Percentiles rank a stretch among this genome's conserved stretches.
Conservation (phyloP, 257 asterid genomes). For the Solanum sejunctum region DNA sequence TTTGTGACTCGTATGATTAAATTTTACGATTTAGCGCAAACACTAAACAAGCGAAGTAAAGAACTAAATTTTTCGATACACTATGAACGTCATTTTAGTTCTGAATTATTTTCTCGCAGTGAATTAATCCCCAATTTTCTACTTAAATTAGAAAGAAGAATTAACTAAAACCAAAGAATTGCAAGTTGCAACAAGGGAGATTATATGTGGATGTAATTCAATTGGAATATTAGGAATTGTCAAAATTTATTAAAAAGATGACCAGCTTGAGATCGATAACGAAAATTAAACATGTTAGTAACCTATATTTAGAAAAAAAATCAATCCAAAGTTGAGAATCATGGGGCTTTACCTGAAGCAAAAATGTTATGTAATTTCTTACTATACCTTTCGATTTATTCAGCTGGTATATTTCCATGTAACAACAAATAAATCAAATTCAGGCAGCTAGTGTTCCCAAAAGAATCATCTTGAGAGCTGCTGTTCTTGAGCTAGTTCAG, state of each 20-base stretch:
- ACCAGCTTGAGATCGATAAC: background rate
- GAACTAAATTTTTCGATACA: no score
- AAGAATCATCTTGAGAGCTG: background rate
- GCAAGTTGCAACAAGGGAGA: background rate
- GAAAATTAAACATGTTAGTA: background rate
- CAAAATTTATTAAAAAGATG: background rate
- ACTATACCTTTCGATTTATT: background rate
- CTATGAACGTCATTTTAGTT: background rate
- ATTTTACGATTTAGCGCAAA: background rate
- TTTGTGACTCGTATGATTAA: no score
- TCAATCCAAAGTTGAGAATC: background rate
- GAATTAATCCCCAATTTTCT: background rate
- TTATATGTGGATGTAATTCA: background rate
- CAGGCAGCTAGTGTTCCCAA: background rate
- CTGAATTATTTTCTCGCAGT: background rate
- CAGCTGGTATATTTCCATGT: background rate
- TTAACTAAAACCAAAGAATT: background rate
- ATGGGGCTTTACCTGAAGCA: background rate
- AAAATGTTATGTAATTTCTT: background rate
- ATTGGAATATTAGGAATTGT: background rate
- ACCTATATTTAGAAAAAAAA: background rate
- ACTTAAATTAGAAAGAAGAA: background rate
- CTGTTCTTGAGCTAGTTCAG: background rate
- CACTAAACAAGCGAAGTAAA: background rate
- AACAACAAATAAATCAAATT: background rate